phyloP scores from a whole-genome alignment of 192 early-diverging fungal genomes.

The Coemansia sp. region DNA sequence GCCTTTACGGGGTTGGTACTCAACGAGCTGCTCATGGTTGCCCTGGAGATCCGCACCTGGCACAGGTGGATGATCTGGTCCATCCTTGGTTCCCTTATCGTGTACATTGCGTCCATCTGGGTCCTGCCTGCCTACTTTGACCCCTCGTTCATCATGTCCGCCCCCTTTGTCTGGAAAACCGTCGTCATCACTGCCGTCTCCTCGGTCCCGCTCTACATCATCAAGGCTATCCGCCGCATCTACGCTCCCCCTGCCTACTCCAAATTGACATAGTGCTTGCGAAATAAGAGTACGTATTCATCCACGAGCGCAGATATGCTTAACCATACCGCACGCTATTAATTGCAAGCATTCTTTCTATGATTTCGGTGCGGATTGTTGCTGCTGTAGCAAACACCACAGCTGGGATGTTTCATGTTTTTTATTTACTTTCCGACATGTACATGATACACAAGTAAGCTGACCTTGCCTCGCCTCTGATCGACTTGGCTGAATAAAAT shows the following conservation, averaged over 20 bases:
- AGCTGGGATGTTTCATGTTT: too few relatives aligned
- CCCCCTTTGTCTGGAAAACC: conserved; percentile 88
- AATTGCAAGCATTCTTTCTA: too few relatives aligned
- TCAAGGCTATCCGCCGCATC: conserved; percentile 76
- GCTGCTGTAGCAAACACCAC: too few relatives aligned
- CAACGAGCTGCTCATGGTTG: conserved; percentile 96
- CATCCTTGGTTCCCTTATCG: conserved; percentile 75
- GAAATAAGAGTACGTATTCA: too few relatives aligned
- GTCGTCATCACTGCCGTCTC: conserved; percentile 86
- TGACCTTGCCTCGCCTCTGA: too few relatives aligned
- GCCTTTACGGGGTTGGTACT: conserved; percentile 92
- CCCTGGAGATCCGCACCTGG: conserved; percentile 92
- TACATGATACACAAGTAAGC: too few relatives aligned
- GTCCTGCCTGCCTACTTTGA: conserved; percentile 92
- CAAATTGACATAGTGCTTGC: conserved; percentile 61
- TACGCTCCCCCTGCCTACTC: conserved; percentile 89
- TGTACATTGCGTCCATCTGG: conserved; percentile 90
- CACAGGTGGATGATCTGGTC: conserved; percentile 88
- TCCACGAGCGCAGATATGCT: too few relatives aligned
- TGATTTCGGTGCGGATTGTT: too few relatives aligned
- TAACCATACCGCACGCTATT: too few relatives aligned
- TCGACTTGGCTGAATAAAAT: too few relatives aligned
- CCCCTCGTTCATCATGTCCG: conserved; percentile 81
- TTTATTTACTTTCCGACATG: too few relatives aligned
- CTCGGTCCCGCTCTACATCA: conserved; percentile 83